Evolutionary conservation across 2,329 filamentous ascomycete genomes (phyloP), one percentile per base, ranked within the genome.

Genomic region (Fusarium euwallaceae): DNA sequence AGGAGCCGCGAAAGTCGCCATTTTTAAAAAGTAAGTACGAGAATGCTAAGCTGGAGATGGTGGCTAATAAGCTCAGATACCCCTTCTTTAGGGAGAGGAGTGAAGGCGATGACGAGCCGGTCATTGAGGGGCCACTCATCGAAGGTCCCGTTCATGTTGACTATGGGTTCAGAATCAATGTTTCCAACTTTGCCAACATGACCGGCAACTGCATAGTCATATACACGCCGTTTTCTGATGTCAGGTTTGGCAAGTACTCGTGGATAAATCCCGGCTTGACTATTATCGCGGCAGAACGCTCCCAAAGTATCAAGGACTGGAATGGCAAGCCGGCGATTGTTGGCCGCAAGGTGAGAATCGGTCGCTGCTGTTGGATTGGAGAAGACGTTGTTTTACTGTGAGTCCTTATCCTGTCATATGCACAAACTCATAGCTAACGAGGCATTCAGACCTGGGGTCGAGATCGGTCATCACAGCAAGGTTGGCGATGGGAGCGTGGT

Each of bases 361-460:
- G 61, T 6, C 34, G 45, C n/a, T 64, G 53, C 37, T 61, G 53
- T 43, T 68, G 66, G 66, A 60, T 61, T 45, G 66, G 39, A 27
- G 14, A 41, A 12, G 17, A 43, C 5, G 53, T 24, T 6, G 59
- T 14, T 27, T 56, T 68, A n/a, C 14, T 68, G 66, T 55, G 39
- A 65, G n/a, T 37, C 58, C 20, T 4, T 11, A 12, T 16, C 7
- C 43, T 24, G 12, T 6, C n/a, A 17, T n/a, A 4, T n/a, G 20
- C 6, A 11, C 20, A 4, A 5, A 14, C 16, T 36, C 6, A 41
- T 17, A 7, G 22, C 41, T 53, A 7, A 55, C 14, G 2, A 27
- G 17, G 20, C 32, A 24, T 41, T 14, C 4, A 66, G 62, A 17
- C 66, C 45, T 3, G 56, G 56, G 12, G 45, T 61, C 9, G 29